Conservation (phyloP, 1,284 basidiomycete species). For the Stereum hirsutum region DNA sequence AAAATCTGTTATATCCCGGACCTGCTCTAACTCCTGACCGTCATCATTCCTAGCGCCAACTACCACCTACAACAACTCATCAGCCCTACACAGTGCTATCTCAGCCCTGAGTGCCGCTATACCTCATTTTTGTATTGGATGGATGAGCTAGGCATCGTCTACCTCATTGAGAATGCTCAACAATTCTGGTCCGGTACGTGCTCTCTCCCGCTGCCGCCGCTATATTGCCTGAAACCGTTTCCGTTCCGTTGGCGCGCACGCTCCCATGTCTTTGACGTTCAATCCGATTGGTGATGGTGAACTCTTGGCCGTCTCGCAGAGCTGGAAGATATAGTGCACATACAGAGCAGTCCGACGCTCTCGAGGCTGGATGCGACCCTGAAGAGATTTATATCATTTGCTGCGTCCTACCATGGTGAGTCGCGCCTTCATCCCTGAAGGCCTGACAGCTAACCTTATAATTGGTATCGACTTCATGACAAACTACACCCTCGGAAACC, state of each 20-base stretch:
- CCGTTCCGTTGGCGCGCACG: constrained; percentile 4
- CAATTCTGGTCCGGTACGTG: constrained; percentile 80
- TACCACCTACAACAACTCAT: no score
- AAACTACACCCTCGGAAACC: constrained; percentile 2
- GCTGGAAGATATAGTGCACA: constrained; percentile 71
- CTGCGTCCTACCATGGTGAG: constrained; percentile 80
- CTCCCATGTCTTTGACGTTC: constrained; percentile 1
- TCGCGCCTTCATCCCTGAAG: constrained; percentile 14
- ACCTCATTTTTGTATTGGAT: constrained; percentile 7
- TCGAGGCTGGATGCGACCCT: constrained; percentile 72
- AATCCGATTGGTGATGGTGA: background rate
- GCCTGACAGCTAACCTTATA: no score
- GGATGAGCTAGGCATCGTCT: constrained; percentile 58
- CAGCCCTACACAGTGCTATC: no score
- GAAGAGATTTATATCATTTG: constrained; percentile 68
- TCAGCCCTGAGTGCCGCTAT: no score
- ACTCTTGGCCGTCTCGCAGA: constrained; percentile 36
- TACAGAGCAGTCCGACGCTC: constrained; percentile 62
- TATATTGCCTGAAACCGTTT: no score
- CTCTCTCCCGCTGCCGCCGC: no score
- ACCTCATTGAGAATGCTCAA: constrained; percentile 69
- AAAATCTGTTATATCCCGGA: no score
- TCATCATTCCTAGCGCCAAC: no score
- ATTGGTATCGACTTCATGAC: no score
- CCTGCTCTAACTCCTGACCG: no score